Evolutionary conservation across 345 rosid genomes (phyloP), one percentile per base, ranked within the genome.

Genomic region (Angophora floribunda): DNA sequence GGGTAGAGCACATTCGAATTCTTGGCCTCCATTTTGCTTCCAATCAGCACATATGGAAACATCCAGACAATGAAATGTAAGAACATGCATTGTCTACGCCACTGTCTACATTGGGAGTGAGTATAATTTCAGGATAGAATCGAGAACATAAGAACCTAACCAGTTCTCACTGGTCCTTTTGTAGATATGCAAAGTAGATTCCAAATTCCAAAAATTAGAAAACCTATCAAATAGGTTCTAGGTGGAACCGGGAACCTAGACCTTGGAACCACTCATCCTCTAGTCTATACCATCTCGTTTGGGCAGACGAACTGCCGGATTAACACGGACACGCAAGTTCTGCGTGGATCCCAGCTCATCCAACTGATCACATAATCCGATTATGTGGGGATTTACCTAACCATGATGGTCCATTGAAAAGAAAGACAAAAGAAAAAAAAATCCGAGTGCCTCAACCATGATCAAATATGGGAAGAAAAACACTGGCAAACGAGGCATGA

Each of bases 291-390:
- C 41, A 36, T 36, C 6, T 67, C 1, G 0, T 67, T 0, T 7
- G 15, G 3, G 16, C 3, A 15, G 0, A 30, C 4, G 7, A 36
- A 17, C 7, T 3, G 2, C 8, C 6, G 2, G 6, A 75, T 36
- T 4, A 36, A 36, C 4, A 4, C 41, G 41, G 41, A 36, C 14
- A 36, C 1, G 7, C 5, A 14, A 0, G 4, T 19, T 19, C 10
- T 2, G 19, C 7, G 2, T 19, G 28, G 3, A 6, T 19, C 45
- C 10, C 13, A 36, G 0, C 3, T 36, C 6, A 36, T 36, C 0
- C 7, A 17, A 70, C 0, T 2, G 4, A 75, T 36, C 45, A 17
- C 14, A 9, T 19, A 13, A 75, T 75, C 6, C 1, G 4, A 12
- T 30, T 32, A 45, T 5, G 80, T 17, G 24, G 45, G 45, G 13